Evolutionary conservation across 2,329 filamentous ascomycete genomes (phyloP), one percentile per base, ranked within the genome.

Genomic region (Penicillium sp.): DNA sequence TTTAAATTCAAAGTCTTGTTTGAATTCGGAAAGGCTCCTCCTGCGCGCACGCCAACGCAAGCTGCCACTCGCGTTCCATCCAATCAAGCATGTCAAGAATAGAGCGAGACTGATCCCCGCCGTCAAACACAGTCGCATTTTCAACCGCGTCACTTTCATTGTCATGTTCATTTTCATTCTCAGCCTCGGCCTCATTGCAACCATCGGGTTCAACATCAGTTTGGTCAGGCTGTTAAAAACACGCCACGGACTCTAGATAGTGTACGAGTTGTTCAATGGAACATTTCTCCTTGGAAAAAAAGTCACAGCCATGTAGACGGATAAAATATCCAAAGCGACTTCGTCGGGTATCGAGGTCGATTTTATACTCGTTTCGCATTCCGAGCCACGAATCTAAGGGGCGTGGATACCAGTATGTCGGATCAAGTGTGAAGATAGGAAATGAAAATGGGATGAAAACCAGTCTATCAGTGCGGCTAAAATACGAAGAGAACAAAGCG

Each of bases 271-370:
- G n/a, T n/a, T n/a, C n/a, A n/a, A n/a, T n/a, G n/a, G n/a, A n/a
- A n/a, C n/a, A n/a, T n/a, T n/a, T n/a, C n/a, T n/a, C 26, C 8
- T n/a, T 10, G 3, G 40, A 32, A 10, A 29, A 17, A 12, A 41
- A 15, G 27, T 30, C n/a, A n/a, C n/a, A 51, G 8, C 68, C 73
- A 29, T 59, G 46, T 17, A 78, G 52, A 10, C 75, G 75, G 51
- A 77, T 75, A 53, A 78, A 78, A 6, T 66, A 56, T 1, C 75
- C 75, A 36, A 75, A 74, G n/a, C 74, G 57, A 2, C 70, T 52
- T 7, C 75, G 53, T 59, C 77, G 77, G 0, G 65, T 72, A 10
- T 70, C 61, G 3, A 77, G 48, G 47, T 68, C 65, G 2, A 71
- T 57, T 2, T 49, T 33, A 1, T 20, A 6, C 37, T 66, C 64